phyloP scores from a whole-genome alignment of 73 alveolate species.

The Paramecium octaurelia region DNA sequence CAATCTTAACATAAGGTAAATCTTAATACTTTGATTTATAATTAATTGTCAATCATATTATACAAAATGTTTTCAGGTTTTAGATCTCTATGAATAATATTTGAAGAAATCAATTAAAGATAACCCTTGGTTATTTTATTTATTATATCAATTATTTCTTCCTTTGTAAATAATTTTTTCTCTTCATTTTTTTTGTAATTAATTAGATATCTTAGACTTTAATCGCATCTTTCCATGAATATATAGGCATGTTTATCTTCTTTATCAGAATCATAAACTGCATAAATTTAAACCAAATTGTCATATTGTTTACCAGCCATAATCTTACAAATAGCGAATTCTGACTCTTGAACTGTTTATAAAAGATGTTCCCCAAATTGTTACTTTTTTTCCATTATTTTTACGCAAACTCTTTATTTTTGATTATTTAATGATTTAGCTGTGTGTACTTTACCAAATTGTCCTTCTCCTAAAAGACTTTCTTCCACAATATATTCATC shows the following conservation, averaged over 20 bases:
- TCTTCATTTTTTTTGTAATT: not conserved
- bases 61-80: not conserved
- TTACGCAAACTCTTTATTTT: not conserved
- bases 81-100: not conserved
- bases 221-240: not conserved
- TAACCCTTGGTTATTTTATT: not conserved
- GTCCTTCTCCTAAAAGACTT: not conserved
- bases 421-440: not conserved
- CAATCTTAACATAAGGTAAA: not conserved
- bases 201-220: not conserved
- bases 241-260: not conserved
- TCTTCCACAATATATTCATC: not conserved
- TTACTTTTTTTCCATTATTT: not conserved
- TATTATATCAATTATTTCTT: not conserved
- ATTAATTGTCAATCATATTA: not conserved
- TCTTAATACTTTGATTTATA: not conserved
- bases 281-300: not conserved
- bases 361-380: not conserved
- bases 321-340: not conserved
- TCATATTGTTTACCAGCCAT: not conserved
- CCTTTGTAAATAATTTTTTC: not conserved
- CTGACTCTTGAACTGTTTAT: not conserved
- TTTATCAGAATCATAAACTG: not conserved
- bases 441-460: not conserved
- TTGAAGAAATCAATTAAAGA: not conserved